Conservation (phyloP, 202 grass and related monocot genomes). For the Carex sylvatica region DNA sequence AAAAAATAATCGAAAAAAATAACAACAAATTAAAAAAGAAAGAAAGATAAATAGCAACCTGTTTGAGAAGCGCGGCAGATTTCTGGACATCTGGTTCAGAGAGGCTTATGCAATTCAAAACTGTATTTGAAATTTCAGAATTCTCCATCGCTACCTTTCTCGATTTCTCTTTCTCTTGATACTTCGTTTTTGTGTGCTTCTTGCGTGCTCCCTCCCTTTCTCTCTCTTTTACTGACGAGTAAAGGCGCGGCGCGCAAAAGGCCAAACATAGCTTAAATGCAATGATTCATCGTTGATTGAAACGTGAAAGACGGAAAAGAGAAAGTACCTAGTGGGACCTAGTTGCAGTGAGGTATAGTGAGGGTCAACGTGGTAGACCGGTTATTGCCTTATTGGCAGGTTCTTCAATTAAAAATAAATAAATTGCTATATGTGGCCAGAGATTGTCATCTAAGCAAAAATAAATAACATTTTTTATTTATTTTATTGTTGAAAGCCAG, state of each 20-base stretch:
- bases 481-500: background rate
- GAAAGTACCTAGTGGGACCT: background rate
- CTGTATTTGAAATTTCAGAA: conserved; percentile 49
- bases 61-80: conserved; percentile 86
- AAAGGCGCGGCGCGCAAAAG: background rate
- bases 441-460: background rate
- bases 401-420: background rate
- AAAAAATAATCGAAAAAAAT: background rate
- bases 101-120: conserved; percentile 80
- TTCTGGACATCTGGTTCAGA: conserved; percentile 55
- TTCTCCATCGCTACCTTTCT: background rate
- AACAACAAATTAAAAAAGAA: conserved; percentile 25
- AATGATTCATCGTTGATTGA: background rate
- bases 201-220: background rate
- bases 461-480: too few relatives aligned
- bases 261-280: background rate
- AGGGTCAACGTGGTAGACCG: background rate
- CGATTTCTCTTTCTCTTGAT: background rate
- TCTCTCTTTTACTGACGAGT: background rate
- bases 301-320: background rate
- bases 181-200: background rate
- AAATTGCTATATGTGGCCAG: conserved; percentile 1
- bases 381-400: background rate
- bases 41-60: conserved; percentile 32
- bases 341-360: background rate